Evolutionary conservation across 202 grass and related monocot species (phyloP).

Genomic region (Elaeis oleifera): DNA sequence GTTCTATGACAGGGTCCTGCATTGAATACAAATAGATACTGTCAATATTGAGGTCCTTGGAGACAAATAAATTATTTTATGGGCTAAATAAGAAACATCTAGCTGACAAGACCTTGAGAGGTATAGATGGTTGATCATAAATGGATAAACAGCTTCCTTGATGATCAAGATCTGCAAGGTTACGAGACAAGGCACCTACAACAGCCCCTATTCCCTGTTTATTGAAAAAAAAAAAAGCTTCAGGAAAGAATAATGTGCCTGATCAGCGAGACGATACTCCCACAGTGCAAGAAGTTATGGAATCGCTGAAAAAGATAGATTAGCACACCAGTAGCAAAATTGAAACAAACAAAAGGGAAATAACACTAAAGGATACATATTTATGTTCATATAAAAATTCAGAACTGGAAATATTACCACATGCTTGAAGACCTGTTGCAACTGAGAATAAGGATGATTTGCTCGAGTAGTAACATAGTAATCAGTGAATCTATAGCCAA

Average conservation of each 20-base stretch:
- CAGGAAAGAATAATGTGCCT: too few relatives aligned
- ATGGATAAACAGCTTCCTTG: conserved; percentile 18
- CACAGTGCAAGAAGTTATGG: too few relatives aligned
- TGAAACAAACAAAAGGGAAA: background rate
- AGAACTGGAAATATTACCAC: conserved; percentile 6
- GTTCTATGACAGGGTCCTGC: conserved; percentile 11
- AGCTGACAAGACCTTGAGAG: background rate
- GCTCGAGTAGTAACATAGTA: conserved; percentile 17
- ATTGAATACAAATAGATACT: background rate
- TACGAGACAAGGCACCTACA: conserved; percentile 16
- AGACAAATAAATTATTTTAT: background rate
- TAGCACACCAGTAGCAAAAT: background rate
- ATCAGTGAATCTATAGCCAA: conserved; percentile 23
- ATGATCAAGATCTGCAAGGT: conserved; percentile 10
- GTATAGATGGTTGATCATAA: conserved; percentile 16
- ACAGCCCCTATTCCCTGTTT: conserved; percentile 18
- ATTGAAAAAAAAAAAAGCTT: background rate
- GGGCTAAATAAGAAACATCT: background rate
- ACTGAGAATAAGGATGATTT: conserved; percentile 21
- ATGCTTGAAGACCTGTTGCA: conserved; percentile 23
- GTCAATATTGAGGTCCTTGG: too few relatives aligned
- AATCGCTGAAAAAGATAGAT: too few relatives aligned
- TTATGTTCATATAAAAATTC: background rate
- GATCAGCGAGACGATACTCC: too few relatives aligned
- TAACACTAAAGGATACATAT: background rate